These are phyloP conservation scores for Juncus effusus DNA, from an alignment of 176 grass and related monocot species.

Conservation along the genomic window DNA sequence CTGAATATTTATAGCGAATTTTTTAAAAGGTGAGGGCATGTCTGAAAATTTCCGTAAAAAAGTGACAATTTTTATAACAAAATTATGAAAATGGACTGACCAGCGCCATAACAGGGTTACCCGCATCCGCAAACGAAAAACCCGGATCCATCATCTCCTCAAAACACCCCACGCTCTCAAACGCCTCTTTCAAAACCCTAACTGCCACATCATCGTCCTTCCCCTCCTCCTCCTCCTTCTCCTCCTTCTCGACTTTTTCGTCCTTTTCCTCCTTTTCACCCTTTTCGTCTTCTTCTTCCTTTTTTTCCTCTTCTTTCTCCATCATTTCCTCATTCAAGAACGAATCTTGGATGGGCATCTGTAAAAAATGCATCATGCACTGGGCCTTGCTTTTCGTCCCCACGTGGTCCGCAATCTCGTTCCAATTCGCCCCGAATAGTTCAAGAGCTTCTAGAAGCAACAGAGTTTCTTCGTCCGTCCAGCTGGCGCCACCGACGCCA, in stretches of 20 bases:
- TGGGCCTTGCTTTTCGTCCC: conserved; percentile 97
- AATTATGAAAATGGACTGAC: conserved; percentile 37
- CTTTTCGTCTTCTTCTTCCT: conserved; percentile 42
- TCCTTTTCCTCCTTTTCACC: conserved; percentile 33
- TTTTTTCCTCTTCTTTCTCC: conserved; percentile 50
- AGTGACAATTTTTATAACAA: conserved; percentile 6
- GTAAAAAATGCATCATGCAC: conserved; percentile 95
- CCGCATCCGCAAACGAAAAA: conserved; percentile 75
- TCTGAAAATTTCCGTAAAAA: neutral
- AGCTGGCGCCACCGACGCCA: conserved; percentile 82
- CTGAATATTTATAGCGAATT: neutral
- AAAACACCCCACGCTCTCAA: conserved; percentile 65
- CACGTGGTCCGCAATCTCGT: conserved; percentile 97
- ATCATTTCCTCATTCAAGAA: conserved; percentile 53
- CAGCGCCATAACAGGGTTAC: conserved; percentile 95
- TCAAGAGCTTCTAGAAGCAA: conserved; percentile 96
- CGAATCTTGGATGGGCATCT: conserved; percentile 94
- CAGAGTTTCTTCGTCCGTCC: conserved; percentile 97
- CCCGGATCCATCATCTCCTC: conserved; percentile 51
- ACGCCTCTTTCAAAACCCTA: conserved; percentile 79
- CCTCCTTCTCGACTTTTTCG: conserved; percentile 30
- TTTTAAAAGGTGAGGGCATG: conserved; percentile 1
- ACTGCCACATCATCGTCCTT: conserved; percentile 49
- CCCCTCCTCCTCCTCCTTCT: conserved; percentile 27
- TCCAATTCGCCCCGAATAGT: conserved; percentile 98